Evolutionary conservation across 2,329 filamentous ascomycete species (phyloP).

Genomic region (Penicillium sp.): DNA sequence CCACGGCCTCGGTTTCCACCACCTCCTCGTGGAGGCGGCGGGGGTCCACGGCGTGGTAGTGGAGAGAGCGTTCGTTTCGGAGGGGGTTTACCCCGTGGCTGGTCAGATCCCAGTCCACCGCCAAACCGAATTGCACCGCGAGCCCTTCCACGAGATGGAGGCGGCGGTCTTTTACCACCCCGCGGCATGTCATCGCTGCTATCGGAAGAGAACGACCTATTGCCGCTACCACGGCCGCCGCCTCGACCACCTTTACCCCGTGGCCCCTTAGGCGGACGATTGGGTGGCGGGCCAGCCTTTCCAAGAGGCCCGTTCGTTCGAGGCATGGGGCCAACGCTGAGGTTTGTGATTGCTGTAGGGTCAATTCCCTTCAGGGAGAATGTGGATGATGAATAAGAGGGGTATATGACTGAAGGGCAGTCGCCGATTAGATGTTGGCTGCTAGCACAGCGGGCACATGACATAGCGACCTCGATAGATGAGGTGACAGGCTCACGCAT

Average conservation of each 20-base stretch:
- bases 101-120: constrained; percentile 28
- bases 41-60: constrained; percentile 1
- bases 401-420: constrained; percentile 40
- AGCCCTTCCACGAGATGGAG: constrained; percentile 27
- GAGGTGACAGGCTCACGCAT: constrained; percentile 27
- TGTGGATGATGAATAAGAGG: constrained; percentile 34
- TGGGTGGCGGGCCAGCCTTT: neutral
- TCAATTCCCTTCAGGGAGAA: constrained; percentile 46
- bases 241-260: constrained; percentile 42
- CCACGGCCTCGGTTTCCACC: constrained; percentile 23
- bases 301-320: neutral
- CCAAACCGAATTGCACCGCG: constrained; percentile 43
- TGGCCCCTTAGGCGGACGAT: neutral
- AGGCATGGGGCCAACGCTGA: constrained; percentile 29
- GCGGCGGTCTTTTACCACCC: constrained; percentile 30
- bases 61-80: neutral
- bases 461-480: constrained; percentile 47
- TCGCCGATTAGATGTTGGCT: constrained; percentile 50
- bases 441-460: constrained; percentile 49
- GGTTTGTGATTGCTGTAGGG: constrained; percentile 43
- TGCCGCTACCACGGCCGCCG: neutral
- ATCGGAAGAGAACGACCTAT: constrained; percentile 33
- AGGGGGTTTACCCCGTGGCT: constrained; percentile 17
- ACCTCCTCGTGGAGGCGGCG: constrained; percentile 17
- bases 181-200: constrained; percentile 41